phyloP scores from a whole-genome alignment of 495 filamentous ascomycete genomes.

The Penicillium robsamsonii region DNA sequence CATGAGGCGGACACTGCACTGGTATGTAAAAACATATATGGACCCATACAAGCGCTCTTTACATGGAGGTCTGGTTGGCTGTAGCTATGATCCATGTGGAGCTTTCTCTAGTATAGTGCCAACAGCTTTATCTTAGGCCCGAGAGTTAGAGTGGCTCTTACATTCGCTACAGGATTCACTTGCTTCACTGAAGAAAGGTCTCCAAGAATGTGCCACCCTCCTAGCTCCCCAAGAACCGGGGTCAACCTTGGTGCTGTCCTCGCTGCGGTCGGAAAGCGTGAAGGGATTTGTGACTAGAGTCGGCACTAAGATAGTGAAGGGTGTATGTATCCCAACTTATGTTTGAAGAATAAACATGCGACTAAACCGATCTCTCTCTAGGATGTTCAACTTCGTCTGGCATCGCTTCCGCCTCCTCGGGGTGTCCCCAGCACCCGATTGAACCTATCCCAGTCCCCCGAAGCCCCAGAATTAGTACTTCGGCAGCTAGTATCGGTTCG shows the following conservation, averaged over 20 bases:
- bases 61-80: constrained; percentile 11
- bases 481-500: constrained; percentile 67
- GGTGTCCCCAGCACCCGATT: constrained; percentile 50
- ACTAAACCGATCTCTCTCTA: constrained; percentile 16
- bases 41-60: neutral
- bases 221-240: constrained; percentile 79
- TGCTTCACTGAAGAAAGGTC: constrained; percentile 71
- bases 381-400: constrained; percentile 52
- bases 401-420: constrained; percentile 48
- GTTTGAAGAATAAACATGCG: neutral
- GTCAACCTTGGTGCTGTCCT: constrained; percentile 83
- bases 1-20: constrained; percentile 64
- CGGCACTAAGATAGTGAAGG: constrained; percentile 73
- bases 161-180: constrained; percentile 74
- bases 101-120: constrained; percentile 20
- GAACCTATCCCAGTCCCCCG: constrained; percentile 49
- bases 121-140: constrained; percentile 47
- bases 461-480: constrained; percentile 56
- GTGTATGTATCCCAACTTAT: constrained; percentile 47
- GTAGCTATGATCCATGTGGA: constrained; percentile 26
- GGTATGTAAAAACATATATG: constrained; percentile 45
- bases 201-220: constrained; percentile 83
- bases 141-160: constrained; percentile 87
- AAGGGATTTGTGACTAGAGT: constrained; percentile 88
- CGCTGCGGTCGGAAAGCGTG: constrained; percentile 80